A percentile compares a stretch with the other conserved stretches of the same genome.
These are phyloP conservation scores for Hansfordia pulvinata DNA, from an alignment of 2,329 filamentous ascomycete genomes.

Conservation along the genomic window DNA sequence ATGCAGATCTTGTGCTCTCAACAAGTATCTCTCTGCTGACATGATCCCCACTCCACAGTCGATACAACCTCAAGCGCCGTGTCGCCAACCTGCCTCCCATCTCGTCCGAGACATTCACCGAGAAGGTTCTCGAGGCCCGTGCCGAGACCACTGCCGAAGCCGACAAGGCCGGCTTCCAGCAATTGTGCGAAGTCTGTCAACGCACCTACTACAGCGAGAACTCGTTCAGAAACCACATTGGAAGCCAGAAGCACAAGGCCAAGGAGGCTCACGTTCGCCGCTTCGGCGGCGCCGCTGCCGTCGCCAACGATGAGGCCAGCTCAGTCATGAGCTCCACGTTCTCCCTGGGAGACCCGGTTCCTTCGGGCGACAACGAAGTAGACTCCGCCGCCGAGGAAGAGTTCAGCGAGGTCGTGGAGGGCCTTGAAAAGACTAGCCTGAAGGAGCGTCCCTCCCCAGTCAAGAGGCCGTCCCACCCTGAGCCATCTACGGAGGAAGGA, in stretches of 20 bases:
- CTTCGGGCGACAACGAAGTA: constrained; percentile 29
- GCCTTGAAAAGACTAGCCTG: constrained; percentile 51
- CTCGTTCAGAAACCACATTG: constrained; percentile 83
- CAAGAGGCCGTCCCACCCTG: constrained; percentile 39
- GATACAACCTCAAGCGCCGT: constrained; percentile 92
- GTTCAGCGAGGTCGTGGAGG: constrained; percentile 64
- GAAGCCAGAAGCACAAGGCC: constrained; percentile 77
- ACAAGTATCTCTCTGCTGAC: constrained; percentile 2
- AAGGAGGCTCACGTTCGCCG: constrained; percentile 38
- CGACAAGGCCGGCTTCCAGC: constrained; percentile 80
- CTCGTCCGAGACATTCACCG: constrained; percentile 82
- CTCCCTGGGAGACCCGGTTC: constrained; percentile 69
- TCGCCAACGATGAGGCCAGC: constrained; percentile 53
- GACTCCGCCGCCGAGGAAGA: constrained; percentile 61
- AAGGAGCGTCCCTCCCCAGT: constrained; percentile 29
- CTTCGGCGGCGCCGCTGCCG: constrained; percentile 19
- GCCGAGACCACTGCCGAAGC: constrained; percentile 73
- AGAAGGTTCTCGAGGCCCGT: constrained; percentile 88
- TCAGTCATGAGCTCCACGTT: constrained; percentile 87
- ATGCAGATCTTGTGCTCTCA: constrained; percentile 3
- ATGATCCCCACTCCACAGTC: constrained; percentile 31
- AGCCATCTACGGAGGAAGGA: constrained; percentile 22
- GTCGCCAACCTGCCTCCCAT: constrained; percentile 85
- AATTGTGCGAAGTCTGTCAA: constrained; percentile 65
- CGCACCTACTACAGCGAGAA: constrained; percentile 97